phyloP scores from a whole-genome alignment of 2,329 filamentous ascomycete species.

The Curvularia lunata region DNA sequence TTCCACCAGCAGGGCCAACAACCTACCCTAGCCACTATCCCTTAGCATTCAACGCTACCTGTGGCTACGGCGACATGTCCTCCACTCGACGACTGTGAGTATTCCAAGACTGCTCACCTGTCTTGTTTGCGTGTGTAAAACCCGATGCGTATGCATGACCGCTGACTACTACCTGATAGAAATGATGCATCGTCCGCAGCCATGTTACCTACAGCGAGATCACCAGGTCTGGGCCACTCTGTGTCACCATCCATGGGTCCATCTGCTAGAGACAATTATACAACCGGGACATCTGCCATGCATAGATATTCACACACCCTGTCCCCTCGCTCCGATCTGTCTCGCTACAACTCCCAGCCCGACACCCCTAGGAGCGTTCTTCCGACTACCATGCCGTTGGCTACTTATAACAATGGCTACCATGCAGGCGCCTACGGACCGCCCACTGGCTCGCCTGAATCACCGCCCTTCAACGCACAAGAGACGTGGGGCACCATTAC shows the following conservation, averaged over 20 bases:
- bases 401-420: slow-evolving; percentile 29
- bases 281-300: slow-evolving; percentile 49
- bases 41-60: slow-evolving; percentile 45
- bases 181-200: slow-evolving; percentile 56
- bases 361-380: slow-evolving; percentile 49
- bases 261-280: slow-evolving; percentile 55
- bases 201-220: slow-evolving; percentile 55
- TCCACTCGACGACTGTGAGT: slow-evolving; percentile 56
- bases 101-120: slow-evolving; percentile 41
- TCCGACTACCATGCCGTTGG: slow-evolving; percentile 40
- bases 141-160: slow-evolving; percentile 45
- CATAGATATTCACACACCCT: slow-evolving; percentile 43
- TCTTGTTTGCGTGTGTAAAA: slow-evolving; percentile 38
- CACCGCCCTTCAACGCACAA: slow-evolving; percentile 55
- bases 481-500: slow-evolving; percentile 66
- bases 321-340: slow-evolving; percentile 47
- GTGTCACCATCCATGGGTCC: slow-evolving; percentile 51
- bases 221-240: slow-evolving; percentile 50
- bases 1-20: slow-evolving; percentile 37
- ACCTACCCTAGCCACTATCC: slow-evolving; percentile 45
- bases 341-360: slow-evolving; percentile 44
- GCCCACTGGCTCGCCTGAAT: slow-evolving; percentile 33
- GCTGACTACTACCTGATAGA: slow-evolving; percentile 49
- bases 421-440: slow-evolving; percentile 25
- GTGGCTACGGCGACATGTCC: slow-evolving; percentile 48